Base-by-base conservation (phyloP, 2,329 filamentous ascomycete genomes). In the Fusarium sp. region DNA sequence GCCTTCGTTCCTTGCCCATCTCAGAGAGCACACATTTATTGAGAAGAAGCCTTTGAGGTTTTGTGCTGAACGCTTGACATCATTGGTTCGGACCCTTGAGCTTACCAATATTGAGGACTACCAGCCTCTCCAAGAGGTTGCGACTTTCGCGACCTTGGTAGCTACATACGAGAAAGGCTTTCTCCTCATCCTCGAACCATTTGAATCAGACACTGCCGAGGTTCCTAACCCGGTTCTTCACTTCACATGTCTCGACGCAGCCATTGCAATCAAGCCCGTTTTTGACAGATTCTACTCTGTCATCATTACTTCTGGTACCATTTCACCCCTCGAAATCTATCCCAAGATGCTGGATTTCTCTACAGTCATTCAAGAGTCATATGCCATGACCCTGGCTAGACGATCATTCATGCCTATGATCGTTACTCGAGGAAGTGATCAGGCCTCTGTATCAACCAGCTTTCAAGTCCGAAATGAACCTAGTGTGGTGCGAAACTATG, bases 41-140 rank as follows among this genome's bases (percentile, higher is more conserved):
- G 96, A 99, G 77, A 93, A 93, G 78, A 99, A 99, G 74, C 96
- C 96, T 0, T 80, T 99, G 13, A 86, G 92, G 49, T 99, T 99
- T 79, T 99, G 96, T 75, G 94, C 96, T 1, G 96, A 99, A 79
- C 89, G 96, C 39, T 82, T 99, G 14, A 97, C 96, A 1, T 99
- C 95, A 1, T 88, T 99, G 8, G 95, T 99, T 19, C 88, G 96
- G 59, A 99, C 96, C 0, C 86, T 99, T 17, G 96, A 99, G 78
- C 89, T 99, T 59, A 96, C 95, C 32, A 98, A 96, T 73, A 97
- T 99, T 63, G 96, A 99, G 81, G 96, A 99, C 77, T 99, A 96
- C 76, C 94, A 97, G 73, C 92, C 96, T 7, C 84, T 99, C 1
- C 96, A 99, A 82, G 95, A 99, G 81, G 95, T 99, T 9, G 96